Evolutionary conservation across 2,329 filamentous ascomycete species (phyloP).

Genomic region (Pyrenophora graminea): DNA sequence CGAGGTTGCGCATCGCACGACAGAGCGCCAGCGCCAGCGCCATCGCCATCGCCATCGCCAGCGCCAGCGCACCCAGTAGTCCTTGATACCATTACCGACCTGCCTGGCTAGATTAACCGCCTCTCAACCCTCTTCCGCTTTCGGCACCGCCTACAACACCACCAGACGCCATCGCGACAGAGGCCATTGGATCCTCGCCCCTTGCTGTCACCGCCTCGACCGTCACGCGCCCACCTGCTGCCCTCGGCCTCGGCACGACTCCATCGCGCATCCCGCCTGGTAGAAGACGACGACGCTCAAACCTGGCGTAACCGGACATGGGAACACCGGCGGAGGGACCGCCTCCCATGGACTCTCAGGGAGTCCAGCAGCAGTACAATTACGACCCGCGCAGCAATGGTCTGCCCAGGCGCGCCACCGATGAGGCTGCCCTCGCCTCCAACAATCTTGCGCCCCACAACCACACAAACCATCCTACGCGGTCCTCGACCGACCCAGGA

Average conservation of each 20-base stretch:
- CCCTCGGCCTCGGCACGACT: conserved; percentile 13
- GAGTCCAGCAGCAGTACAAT: conserved; percentile 29
- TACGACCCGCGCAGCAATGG: conserved; percentile 41
- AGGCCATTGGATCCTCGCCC: conserved; percentile 1
- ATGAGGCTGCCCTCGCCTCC: conserved; percentile 32
- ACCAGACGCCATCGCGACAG: conserved; percentile 2
- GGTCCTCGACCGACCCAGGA: conserved; percentile 38
- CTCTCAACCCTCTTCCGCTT: conserved; percentile 2
- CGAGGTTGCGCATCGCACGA: conserved; percentile 10
- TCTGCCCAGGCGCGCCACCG: conserved; percentile 36
- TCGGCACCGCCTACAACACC: not conserved
- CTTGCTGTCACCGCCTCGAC: conserved; percentile 1
- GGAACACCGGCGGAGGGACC: conserved; percentile 43
- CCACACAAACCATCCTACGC: conserved; percentile 25
- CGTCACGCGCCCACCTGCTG: conserved; percentile 10
- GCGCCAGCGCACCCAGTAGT: not conserved
- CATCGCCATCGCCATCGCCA: not conserved
- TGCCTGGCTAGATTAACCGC: conserved; percentile 1
- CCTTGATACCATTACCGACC: conserved; percentile 2
- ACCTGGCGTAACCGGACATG: conserved; percentile 38
- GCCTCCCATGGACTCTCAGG: conserved; percentile 42
- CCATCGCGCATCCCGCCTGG: conserved; percentile 4
- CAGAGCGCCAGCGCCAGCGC: conserved; percentile 22
- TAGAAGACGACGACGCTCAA: conserved; percentile 9
- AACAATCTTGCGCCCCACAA: conserved; percentile 32